Conservation (phyloP, 1,139 yeast species). For the Candida freyschussii region DNA sequence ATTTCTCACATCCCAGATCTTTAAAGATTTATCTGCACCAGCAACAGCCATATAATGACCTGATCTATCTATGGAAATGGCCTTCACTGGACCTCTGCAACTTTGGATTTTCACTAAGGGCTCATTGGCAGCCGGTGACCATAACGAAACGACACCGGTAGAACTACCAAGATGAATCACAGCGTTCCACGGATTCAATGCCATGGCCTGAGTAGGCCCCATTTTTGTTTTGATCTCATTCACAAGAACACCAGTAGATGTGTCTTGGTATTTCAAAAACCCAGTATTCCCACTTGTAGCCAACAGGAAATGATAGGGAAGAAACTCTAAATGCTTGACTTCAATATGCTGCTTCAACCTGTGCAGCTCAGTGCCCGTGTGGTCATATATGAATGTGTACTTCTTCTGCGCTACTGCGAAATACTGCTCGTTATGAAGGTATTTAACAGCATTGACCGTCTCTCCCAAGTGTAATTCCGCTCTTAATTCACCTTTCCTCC, state of each 20-base stretch:
- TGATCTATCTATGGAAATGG: constrained; percentile 82
- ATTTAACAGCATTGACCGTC: constrained; percentile 85
- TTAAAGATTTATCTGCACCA: constrained; percentile 79
- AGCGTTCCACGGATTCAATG: constrained; percentile 94
- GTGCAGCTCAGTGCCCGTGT: constrained; percentile 87
- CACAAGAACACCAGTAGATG: constrained; percentile 84
- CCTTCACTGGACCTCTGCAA: constrained; percentile 82
- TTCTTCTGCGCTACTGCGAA: constrained; percentile 97
- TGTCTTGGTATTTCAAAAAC: constrained; percentile 87
- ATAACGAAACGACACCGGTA: constrained; percentile 87
- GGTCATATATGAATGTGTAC: constrained; percentile 88
- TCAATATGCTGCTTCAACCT: constrained; percentile 88
- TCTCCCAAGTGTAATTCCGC: constrained; percentile 85
- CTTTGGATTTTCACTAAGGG: constrained; percentile 82
- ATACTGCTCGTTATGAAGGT: constrained; percentile 85
- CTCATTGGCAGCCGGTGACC: constrained; percentile 88
- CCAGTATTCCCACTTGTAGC: constrained; percentile 90
- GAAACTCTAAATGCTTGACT: constrained; percentile 73
- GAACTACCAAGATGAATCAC: constrained; percentile 91
- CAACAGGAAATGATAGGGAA: constrained; percentile 87
- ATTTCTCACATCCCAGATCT: constrained; percentile 91
- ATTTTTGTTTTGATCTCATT: constrained; percentile 80
- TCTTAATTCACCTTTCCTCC: constrained; percentile 81
- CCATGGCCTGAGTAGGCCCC: constrained; percentile 87
- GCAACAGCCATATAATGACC: constrained; percentile 94